Evolutionary conservation across 495 filamentous ascomycete species (phyloP).

Genomic region (Penicillium egyptiacum): DNA sequence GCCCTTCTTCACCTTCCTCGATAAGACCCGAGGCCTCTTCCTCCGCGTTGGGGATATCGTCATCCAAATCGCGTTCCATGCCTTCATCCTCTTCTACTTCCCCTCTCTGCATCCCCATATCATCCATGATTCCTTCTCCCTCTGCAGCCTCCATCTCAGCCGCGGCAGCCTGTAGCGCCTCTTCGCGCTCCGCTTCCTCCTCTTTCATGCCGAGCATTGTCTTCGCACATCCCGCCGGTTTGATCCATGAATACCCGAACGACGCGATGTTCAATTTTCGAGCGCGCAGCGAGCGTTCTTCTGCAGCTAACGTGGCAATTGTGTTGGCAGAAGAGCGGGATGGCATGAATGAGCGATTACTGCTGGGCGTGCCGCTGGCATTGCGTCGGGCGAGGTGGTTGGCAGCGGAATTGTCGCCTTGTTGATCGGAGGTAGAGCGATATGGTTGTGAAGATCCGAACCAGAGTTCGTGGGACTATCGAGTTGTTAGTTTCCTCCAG

Average conservation of each 20-base stretch:
- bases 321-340: slow-evolving; percentile 31
- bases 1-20: slow-evolving; percentile 45
- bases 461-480: slow-evolving; percentile 69
- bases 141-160: slow-evolving; percentile 66
- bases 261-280: slow-evolving; percentile 71
- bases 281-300: slow-evolving; percentile 65
- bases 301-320: slow-evolving; percentile 61
- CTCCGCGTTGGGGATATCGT: slow-evolving; percentile 48
- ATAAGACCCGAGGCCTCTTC: slow-evolving; percentile 39
- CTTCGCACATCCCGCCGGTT: slow-evolving; percentile 72
- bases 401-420: slow-evolving; percentile 18
- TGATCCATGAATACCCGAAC: slow-evolving; percentile 77
- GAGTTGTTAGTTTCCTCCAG: slow-evolving; percentile 8
- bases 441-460: slow-evolving; percentile 56
- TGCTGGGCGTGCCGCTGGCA: slow-evolving; percentile 21
- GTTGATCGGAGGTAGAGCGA: slow-evolving; percentile 36
- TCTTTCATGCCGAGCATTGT: slow-evolving; percentile 75
- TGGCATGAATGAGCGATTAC: slow-evolving; percentile 30
- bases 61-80: slow-evolving; percentile 52
- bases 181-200: slow-evolving; percentile 75
- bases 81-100: slow-evolving; percentile 34
- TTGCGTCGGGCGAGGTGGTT: slow-evolving; percentile 34
- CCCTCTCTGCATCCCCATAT: slow-evolving; percentile 24
- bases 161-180: slow-evolving; percentile 67
- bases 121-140: slow-evolving; percentile 51